These are phyloP conservation scores for Ciborinia camelliae DNA, from an alignment of 2,329 filamentous ascomycete species.

Conservation along the genomic window DNA sequence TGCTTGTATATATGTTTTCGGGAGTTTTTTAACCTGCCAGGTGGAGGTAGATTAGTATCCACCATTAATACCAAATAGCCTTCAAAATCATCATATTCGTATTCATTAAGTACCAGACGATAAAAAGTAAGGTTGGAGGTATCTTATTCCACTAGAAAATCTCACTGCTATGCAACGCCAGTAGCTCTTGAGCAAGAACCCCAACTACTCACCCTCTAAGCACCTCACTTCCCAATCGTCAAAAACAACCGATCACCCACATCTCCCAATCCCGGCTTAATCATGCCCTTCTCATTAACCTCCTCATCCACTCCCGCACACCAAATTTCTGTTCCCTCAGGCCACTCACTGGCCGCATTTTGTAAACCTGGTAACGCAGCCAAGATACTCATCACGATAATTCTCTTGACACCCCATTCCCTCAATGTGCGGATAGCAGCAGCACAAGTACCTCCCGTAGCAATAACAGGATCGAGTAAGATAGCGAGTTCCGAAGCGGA, in stretches of 20 bases:
- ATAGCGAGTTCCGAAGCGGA: slow-evolving; percentile 63
- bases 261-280: slow-evolving; percentile 85
- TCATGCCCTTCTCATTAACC: slow-evolving; percentile 79
- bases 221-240: slow-evolving; percentile 74
- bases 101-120: neutral
- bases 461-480: slow-evolving; percentile 87
- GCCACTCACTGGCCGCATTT: slow-evolving; percentile 73
- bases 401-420: slow-evolving; percentile 85
- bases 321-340: slow-evolving; percentile 74
- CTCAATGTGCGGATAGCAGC: slow-evolving; percentile 85
- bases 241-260: slow-evolving; percentile 87
- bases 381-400: slow-evolving; percentile 74
- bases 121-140: neutral
- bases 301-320: slow-evolving; percentile 73
- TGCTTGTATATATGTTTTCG: slow-evolving; percentile 20
- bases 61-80: slow-evolving; percentile 14
- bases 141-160: slow-evolving; percentile 10
- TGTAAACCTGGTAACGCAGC: slow-evolving; percentile 68
- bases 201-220: neutral
- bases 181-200: neutral
- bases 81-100: neutral
- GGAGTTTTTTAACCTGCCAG: slow-evolving; percentile 8
- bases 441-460: slow-evolving; percentile 83
- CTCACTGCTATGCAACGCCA: neutral
- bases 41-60: slow-evolving; percentile 20